Evolutionary conservation across 257 asterid genomes (phyloP).

Genomic region (Paraleonurus japonicus): DNA sequence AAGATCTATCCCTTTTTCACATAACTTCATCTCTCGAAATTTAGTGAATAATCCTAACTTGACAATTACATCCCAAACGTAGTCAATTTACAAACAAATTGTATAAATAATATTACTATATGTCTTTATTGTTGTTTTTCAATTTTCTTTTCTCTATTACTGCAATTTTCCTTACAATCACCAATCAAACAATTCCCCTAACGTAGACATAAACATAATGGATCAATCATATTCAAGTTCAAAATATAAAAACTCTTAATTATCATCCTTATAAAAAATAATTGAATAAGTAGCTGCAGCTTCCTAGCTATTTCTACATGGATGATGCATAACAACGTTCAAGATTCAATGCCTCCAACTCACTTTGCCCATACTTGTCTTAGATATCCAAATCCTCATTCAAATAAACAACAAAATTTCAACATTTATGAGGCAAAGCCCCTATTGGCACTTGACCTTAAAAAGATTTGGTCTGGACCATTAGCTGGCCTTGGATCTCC

Average conservation of each 20-base stretch:
- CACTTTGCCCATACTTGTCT: background rate
- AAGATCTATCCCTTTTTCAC: no score
- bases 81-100: no score
- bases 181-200: background rate
- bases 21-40: no score
- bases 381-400: background rate
- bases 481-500: slow-evolving; percentile 32
- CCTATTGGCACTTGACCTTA: background rate
- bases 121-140: background rate
- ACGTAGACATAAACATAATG: background rate
- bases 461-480: slow-evolving; percentile 20
- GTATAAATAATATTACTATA: no score
- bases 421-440: slow-evolving; percentile 22
- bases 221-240: background rate
- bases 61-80: no score
- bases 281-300: slow-evolving; percentile 15
- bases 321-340: slow-evolving; percentile 12
- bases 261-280: background rate
- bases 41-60: no score
- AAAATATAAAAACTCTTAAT: background rate
- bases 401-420: background rate
- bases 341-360: slow-evolving; percentile 22
- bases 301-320: slow-evolving; percentile 29
- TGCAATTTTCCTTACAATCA: background rate
- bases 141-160: background rate